Percentiles rank a stretch among this genome's conserved stretches.
These are phyloP conservation scores for Tagetes patula DNA, from an alignment of 129 eudicot species.

Conservation along the genomic window DNA sequence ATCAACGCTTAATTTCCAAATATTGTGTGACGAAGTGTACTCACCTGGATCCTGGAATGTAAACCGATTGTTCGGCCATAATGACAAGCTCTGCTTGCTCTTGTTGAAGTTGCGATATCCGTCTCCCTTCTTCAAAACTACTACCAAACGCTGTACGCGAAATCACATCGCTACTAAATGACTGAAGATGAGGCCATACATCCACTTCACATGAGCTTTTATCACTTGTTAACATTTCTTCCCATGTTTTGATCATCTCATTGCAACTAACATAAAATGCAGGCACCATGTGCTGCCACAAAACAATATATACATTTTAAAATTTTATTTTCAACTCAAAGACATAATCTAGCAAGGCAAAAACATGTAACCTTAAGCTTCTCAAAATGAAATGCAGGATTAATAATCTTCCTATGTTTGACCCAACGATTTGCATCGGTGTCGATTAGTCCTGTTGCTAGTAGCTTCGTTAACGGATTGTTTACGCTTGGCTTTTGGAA, in stretches of 20 bases:
- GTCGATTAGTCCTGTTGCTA: neutral
- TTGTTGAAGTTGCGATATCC: slow-evolving; percentile 21
- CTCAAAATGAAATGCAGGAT: neutral
- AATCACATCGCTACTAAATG: slow-evolving; percentile 6
- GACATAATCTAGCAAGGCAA: neutral
- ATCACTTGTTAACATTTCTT: neutral
- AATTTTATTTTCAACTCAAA: neutral
- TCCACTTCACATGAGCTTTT: slow-evolving; percentile 8
- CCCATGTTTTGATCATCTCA: slow-evolving; percentile 24
- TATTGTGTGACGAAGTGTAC: neutral
- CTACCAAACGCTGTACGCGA: slow-evolving; percentile 18
- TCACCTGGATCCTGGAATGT: slow-evolving; percentile 22
- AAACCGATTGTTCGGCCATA: slow-evolving; percentile 3
- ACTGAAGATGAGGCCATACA: slow-evolving; percentile 22
- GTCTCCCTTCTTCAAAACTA: slow-evolving; percentile 21
- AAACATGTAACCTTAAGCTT: neutral
- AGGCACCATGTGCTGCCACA: slow-evolving; percentile 8
- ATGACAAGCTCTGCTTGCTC: slow-evolving; percentile 13
- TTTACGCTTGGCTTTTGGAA: neutral
- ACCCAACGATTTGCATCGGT: neutral
- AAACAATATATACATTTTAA: neutral
- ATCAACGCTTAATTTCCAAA: neutral
- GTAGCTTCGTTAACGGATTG: neutral
- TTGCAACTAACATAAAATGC: slow-evolving; percentile 14
- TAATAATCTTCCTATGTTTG: neutral